Evolutionary conservation across 768 basidiomycete genomes (phyloP).

Genomic region (Serendipita indica): DNA sequence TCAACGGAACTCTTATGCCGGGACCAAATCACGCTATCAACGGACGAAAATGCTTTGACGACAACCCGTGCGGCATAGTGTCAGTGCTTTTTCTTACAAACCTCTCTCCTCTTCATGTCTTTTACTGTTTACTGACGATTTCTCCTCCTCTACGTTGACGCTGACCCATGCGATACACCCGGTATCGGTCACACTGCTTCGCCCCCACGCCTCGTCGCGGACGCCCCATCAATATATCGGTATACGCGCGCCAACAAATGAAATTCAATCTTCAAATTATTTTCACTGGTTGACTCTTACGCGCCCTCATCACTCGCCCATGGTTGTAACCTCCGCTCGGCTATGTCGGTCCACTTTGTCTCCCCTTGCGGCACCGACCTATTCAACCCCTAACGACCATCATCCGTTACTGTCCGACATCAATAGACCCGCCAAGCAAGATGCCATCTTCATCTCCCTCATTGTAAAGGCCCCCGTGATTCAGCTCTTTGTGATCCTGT

Average conservation of each 20-base stretch:
- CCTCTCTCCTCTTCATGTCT: not conserved
- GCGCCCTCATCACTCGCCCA: conserved; percentile 8
- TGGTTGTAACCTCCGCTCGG: not conserved
- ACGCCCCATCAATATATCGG: too few relatives aligned
- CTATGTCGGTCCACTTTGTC: not conserved
- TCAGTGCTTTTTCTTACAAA: conserved; percentile 13
- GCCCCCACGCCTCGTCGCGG: not conserved
- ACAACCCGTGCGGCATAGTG: conserved; percentile 15
- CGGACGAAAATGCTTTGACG: conserved; percentile 8
- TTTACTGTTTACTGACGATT: not conserved
- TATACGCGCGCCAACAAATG: not conserved
- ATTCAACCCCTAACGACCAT: not conserved
- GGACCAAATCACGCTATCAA: not conserved
- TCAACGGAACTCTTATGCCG: conserved; percentile 48
- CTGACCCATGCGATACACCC: not conserved
- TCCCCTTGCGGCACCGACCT: not conserved
- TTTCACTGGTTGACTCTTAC: conserved; percentile 6
- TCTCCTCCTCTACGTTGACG: not conserved
- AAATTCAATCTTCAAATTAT: not conserved
- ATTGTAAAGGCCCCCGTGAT: conserved; percentile 69
- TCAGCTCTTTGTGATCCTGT: conserved; percentile 48
- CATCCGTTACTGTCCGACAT: not conserved
- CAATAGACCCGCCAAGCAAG: conserved; percentile 42
- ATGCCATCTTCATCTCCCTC: conserved; percentile 48
- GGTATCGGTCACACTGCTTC: not conserved